These are phyloP conservation scores for Deinandra increscens DNA, from an alignment of 129 eudicot genomes.

Conservation along the genomic window DNA sequence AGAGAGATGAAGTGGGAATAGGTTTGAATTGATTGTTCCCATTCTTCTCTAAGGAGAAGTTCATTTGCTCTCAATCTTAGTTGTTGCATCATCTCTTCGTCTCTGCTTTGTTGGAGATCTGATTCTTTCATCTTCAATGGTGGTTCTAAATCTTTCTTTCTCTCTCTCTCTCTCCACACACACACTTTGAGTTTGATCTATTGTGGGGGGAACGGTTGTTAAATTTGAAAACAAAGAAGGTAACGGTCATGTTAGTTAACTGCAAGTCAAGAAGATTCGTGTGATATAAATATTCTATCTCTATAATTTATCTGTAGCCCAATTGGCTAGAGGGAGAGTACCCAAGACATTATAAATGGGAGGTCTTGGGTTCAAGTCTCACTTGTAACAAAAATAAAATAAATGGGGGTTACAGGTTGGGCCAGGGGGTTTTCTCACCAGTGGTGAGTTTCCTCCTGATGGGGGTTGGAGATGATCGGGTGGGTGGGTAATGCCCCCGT, in stretches of 20 bases:
- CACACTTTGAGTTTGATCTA: not conserved
- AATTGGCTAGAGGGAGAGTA: too few species aligned
- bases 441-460: too few species aligned
- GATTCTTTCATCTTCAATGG: slow-evolving; percentile 40
- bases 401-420: too few species aligned
- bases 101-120: slow-evolving; percentile 33
- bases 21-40: slow-evolving; percentile 64
- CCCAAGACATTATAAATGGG: too few species aligned
- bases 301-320: not conserved
- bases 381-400: too few species aligned
- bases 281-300: slow-evolving; percentile 6
- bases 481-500: too few species aligned
- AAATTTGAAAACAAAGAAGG: slow-evolving; percentile 27
- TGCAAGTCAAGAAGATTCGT: slow-evolving; percentile 21
- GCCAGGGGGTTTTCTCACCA: too few species aligned
- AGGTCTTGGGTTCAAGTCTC: too few species aligned
- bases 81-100: slow-evolving; percentile 58
- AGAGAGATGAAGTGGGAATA: slow-evolving; percentile 68
- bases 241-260: slow-evolving; percentile 32
- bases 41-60: slow-evolving; percentile 78
- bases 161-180: slow-evolving; percentile 4
- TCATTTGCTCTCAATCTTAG: slow-evolving; percentile 88
- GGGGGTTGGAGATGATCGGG: too few species aligned
- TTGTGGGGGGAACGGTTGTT: not conserved
- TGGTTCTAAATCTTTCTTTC: slow-evolving; percentile 11